Evolutionary conservation across 805 yeast species (phyloP).

Genomic region (Pichia insulana): DNA sequence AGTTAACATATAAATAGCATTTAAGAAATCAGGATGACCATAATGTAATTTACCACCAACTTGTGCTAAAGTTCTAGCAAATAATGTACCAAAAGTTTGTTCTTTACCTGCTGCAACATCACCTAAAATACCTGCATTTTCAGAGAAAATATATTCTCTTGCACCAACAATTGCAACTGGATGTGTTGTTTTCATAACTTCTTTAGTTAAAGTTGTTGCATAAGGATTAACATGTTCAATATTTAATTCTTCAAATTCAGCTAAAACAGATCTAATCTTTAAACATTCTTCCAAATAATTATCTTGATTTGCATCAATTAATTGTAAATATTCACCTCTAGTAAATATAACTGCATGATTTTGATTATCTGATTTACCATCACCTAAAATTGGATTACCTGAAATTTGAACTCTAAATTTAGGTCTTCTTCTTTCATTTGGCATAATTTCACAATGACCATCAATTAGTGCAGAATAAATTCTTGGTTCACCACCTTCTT

Average conservation of each 20-base stretch:
- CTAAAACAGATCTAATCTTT: constrained; percentile 71
- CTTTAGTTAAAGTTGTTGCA: constrained; percentile 56
- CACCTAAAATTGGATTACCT: constrained; percentile 82
- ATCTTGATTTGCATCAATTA: constrained; percentile 83
- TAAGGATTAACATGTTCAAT: constrained; percentile 76
- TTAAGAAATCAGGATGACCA: constrained; percentile 84
- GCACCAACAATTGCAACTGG: constrained; percentile 87
- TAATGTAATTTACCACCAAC: constrained; percentile 81
- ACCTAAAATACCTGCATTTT: constrained; percentile 77
- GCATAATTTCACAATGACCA: constrained; percentile 68
- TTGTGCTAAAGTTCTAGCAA: constrained; percentile 76
- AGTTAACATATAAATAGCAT: constrained; percentile 68
- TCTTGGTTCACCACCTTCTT: constrained; percentile 61
- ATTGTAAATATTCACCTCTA: constrained; percentile 79
- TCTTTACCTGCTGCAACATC: constrained; percentile 89
- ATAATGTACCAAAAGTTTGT: constrained; percentile 80
- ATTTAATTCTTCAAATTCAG: constrained; percentile 73
- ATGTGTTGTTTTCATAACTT: constrained; percentile 41
- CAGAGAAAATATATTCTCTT: constrained; percentile 80
- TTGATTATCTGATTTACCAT: constrained; percentile 84
- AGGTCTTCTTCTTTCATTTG: constrained; percentile 67
- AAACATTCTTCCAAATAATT: constrained; percentile 80
- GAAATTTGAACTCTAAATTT: constrained; percentile 69
- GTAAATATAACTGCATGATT: constrained; percentile 72
- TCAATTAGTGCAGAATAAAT: constrained; percentile 72